A percentile compares a stretch with the other conserved stretches of the same genome.
Conservation (phyloP, 2,329 filamentous ascomycete species). For the Penicillium sumatraense region DNA sequence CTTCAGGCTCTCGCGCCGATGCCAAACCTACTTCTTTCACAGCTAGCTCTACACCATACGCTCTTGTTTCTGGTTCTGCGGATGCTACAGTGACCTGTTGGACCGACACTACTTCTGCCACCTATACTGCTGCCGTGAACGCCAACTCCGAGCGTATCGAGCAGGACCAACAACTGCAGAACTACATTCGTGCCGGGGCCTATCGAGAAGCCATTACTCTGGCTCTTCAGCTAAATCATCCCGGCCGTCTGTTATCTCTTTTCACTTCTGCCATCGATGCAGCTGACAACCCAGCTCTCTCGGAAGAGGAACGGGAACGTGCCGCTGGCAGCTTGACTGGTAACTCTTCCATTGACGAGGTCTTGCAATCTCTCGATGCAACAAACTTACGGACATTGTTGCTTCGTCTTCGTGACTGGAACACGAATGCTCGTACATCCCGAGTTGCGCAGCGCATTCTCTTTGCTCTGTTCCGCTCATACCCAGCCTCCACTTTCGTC, state of each 20-base stretch:
- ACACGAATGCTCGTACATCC: slow-evolving; percentile 88
- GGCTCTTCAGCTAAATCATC: slow-evolving; percentile 91
- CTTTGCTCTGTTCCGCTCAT: slow-evolving; percentile 76
- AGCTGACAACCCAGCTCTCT: slow-evolving; percentile 64
- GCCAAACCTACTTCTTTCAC: slow-evolving; percentile 35
- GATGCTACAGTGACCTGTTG: slow-evolving; percentile 95
- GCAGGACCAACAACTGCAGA: slow-evolving; percentile 91
- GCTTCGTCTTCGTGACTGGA: slow-evolving; percentile 89
- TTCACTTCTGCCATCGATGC: slow-evolving; percentile 79
- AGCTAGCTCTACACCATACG: slow-evolving; percentile 56
- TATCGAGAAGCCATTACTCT: slow-evolving; percentile 93
- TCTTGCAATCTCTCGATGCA: slow-evolving; percentile 76
- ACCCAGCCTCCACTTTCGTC: slow-evolving; percentile 77
- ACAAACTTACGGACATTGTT: slow-evolving; percentile 86
- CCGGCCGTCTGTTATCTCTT: slow-evolving; percentile 79
- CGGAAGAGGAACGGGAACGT: slow-evolving; percentile 28
- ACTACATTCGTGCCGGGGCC: slow-evolving; percentile 84
- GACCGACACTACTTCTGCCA: slow-evolving; percentile 85
- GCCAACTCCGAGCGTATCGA: slow-evolving; percentile 82
- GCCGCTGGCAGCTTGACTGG: slow-evolving; percentile 47
- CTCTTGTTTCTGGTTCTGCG: slow-evolving; percentile 85
- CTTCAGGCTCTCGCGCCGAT: slow-evolving; percentile 39
- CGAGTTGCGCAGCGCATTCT: slow-evolving; percentile 84
- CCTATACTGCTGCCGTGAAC: slow-evolving; percentile 73
- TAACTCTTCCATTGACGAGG: slow-evolving; percentile 72